Percentiles rank a stretch among this genome's conserved stretches.
These are phyloP conservation scores for Domatiomyces catenatus DNA, from an alignment of 2,329 filamentous ascomycete genomes.

Conservation along the genomic window DNA sequence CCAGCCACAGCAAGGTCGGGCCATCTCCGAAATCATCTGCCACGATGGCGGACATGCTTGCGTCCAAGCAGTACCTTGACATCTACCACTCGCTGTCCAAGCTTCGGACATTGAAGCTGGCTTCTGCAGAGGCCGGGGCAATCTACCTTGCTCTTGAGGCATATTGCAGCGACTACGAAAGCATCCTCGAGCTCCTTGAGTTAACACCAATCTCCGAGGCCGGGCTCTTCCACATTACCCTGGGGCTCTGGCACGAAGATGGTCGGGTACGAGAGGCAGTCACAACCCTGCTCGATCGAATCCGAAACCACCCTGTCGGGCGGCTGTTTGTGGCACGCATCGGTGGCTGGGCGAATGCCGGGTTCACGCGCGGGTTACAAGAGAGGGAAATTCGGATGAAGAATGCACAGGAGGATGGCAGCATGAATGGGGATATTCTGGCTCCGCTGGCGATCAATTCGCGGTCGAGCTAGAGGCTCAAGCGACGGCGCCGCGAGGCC, in stretches of 20 bases:
- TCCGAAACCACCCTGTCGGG: slow-evolving; percentile 76
- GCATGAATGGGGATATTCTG: neutral
- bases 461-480: neutral
- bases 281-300: slow-evolving; percentile 64
- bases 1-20: slow-evolving; percentile 22
- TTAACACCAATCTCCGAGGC: slow-evolving; percentile 74
- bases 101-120: slow-evolving; percentile 65
- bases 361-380: slow-evolving; percentile 62
- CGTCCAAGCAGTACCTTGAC: slow-evolving; percentile 56
- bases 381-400: slow-evolving; percentile 32
- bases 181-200: slow-evolving; percentile 68
- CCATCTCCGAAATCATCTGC: slow-evolving; percentile 24
- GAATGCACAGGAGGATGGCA: neutral
- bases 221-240: slow-evolving; percentile 76
- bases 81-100: slow-evolving; percentile 86
- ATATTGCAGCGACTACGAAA: slow-evolving; percentile 64
- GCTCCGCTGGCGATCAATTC: neutral
- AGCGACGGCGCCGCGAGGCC: neutral
- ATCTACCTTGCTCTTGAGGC: slow-evolving; percentile 71
- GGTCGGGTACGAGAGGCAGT: slow-evolving; percentile 62
- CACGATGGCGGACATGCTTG: slow-evolving; percentile 44
- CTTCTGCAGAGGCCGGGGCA: slow-evolving; percentile 58
- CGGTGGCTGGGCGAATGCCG: slow-evolving; percentile 76
- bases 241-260: slow-evolving; percentile 85
- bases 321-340: slow-evolving; percentile 82